A percentile compares a stretch with the other conserved stretches of the same genome.
Conservation (phyloP, 306 rosid genomes). For the Quercus ilex region DNA sequence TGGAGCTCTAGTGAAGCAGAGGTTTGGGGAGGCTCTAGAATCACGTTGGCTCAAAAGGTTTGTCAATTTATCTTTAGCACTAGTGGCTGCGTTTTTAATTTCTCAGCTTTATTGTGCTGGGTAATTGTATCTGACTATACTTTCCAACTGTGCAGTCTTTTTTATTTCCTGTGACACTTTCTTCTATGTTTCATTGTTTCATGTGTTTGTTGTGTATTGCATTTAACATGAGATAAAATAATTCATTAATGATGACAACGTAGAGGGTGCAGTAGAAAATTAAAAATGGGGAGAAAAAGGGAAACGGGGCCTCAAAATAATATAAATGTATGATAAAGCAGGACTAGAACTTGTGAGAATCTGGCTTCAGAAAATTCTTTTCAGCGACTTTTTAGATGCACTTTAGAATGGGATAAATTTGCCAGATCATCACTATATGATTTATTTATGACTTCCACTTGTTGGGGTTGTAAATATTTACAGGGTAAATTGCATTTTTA, state of each 20-base stretch:
- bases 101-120: constrained; percentile 1
- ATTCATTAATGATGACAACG: constrained; percentile 15
- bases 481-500: too few relatives aligned
- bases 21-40: constrained; percentile 65
- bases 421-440: too few relatives aligned
- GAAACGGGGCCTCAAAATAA: neutral
- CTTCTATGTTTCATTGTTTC: constrained; percentile 9
- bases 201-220: constrained; percentile 5
- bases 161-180: constrained; percentile 13
- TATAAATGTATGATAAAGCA: neutral
- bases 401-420: neutral
- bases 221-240: constrained; percentile 12
- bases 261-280: neutral
- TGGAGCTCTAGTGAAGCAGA: constrained; percentile 64
- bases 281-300: neutral
- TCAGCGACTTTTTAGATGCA: neutral
- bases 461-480: neutral
- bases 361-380: neutral
- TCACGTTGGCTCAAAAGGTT: constrained; percentile 61
- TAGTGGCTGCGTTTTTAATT: constrained; percentile 8
- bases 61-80: constrained; percentile 14
- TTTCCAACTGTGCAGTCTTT: neutral
- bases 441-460: neutral
- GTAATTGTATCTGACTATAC: constrained; percentile 16
- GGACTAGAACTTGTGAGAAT: neutral